Evolutionary conservation across 2,329 filamentous ascomycete species (phyloP), one percentile per base, ranked within the genome.

Genomic region (Fusarium pseudoanthophilum): DNA sequence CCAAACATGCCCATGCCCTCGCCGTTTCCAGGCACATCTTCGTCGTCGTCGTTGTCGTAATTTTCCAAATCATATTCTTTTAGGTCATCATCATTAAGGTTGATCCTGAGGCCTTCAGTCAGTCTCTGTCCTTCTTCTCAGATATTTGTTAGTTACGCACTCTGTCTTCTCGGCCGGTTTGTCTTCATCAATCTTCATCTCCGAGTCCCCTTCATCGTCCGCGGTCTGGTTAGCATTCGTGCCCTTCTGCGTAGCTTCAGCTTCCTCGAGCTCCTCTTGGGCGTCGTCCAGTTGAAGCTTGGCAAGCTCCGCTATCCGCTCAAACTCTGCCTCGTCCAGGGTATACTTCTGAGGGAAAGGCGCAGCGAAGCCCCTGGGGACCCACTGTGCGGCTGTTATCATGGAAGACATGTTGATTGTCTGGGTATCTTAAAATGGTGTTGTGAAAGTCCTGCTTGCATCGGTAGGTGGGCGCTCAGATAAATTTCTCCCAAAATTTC

Each of bases 11-110:
- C 92, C 88, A 96, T 92, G 60, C 92, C 89, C 78, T 94, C 92
- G 56, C 89, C 90, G 24, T 84, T 83, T 28, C 86, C 86, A 26
- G 86, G 67, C 37, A 76, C 74, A 13, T 73, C 71, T 34, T 80
- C 82, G 21, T 93, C 89, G 36, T 91, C 91, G 52, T 96, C 93
- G 75, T 96, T 93, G 78, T 99, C 96, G 82, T 99, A 99, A 82
- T 97, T 91, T 73, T 98, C 95, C 61, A 99, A 88, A 80, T 99
- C 92, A 83, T 98, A 99, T 83, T 99, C 95, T 83, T 95, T 96
- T 56, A 99, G 87, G 80, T 97, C 95, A 75, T 97, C 94, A 79
- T 97, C 94, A 73, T 92, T 86, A 42, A 78, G 57, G 63, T 67
- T 52, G 32, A 90, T 85, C 63, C 87, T 89, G 73, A 30, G n/a